Evolutionary conservation across 352 stramenopile species (phyloP), one percentile per base, ranked within the genome.

Genomic region (Pythium phragmiticola): DNA sequence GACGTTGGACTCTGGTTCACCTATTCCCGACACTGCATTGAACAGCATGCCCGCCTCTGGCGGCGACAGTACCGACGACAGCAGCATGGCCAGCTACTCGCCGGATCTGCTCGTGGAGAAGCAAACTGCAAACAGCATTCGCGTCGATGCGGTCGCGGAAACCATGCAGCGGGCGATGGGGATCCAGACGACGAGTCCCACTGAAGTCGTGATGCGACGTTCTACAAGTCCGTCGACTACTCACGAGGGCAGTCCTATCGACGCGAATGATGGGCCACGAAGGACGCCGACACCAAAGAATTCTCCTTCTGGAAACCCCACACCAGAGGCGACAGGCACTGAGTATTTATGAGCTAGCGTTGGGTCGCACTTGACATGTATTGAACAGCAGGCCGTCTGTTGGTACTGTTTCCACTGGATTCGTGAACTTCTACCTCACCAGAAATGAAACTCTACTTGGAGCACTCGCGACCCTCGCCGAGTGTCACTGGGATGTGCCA

Each of bases 401-500:
- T 16, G 37, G 16, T 17, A 43, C 37, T 17, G 2, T 5, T 46
- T 12, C 17, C 17, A 17, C 16, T 46, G 39, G 13, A 8, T 46
- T 17, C 16, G 39, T 46, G 19, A 6, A n/a, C 13, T 17, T 46
- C 39, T 46, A 21, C 17, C 7, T 39, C 34, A 39, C 34, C 34
- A 14, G 7, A 17, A 16, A 16, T n/a, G 16, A 30, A 50, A 50
- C 16, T n/a, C 50, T 66, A 66, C 53, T 46, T 45, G n/a, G 59
- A 34, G 26, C 87, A 95, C 60, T 89, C 83, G 36, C 78, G 83
- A 37, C 84, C 87, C 21, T 74, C 69, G 28, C 81, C 73, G 26
- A 88, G 58, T 7, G 84, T 94, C 16, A 90, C 80, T 0, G 87
- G 87, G 12, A 95, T 72, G 48, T 93, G 83, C 84, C 84, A 95